Evolutionary conservation across 2,329 filamentous ascomycete species (phyloP).

Genomic region (Epichloe sp.): DNA sequence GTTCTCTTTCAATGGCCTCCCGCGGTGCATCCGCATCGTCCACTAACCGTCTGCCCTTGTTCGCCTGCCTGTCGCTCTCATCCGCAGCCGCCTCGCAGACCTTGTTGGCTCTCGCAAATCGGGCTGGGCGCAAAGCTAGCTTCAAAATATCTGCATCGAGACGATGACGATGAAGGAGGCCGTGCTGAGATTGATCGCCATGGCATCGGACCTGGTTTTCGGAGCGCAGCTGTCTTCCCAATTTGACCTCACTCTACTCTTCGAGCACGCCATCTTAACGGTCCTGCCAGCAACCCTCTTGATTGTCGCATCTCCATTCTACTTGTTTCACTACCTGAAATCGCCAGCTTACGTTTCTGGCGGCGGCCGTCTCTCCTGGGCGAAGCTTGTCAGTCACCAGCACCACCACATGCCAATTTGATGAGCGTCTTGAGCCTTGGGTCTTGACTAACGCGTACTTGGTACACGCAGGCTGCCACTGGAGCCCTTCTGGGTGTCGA

Average conservation of each 20-base stretch:
- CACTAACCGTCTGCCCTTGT: too few relatives aligned
- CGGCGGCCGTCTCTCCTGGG: constrained; percentile 6
- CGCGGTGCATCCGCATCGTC: too few relatives aligned
- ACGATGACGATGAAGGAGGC: background rate
- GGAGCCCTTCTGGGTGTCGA: constrained; percentile 15
- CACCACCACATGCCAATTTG: background rate
- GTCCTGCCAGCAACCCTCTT: constrained; percentile 5
- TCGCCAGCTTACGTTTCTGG: constrained; percentile 1
- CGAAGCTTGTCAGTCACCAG: constrained; percentile 9
- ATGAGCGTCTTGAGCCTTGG: background rate
- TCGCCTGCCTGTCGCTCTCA: too few relatives aligned
- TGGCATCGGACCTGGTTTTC: background rate
- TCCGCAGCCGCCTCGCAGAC: too few relatives aligned
- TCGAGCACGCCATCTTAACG: constrained; percentile 10
- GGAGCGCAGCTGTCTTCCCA: constrained; percentile 4
- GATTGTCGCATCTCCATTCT: constrained; percentile 4
- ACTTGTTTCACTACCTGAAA: constrained; percentile 5
- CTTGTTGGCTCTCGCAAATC: too few relatives aligned
- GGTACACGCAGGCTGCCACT: constrained; percentile 9
- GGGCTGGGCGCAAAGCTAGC: too few relatives aligned
- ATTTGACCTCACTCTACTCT: constrained; percentile 13
- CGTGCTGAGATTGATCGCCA: background rate
- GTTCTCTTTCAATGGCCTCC: too few relatives aligned
- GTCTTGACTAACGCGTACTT: too few relatives aligned
- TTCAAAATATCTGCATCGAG: too few relatives aligned